Evolutionary conservation across 768 basidiomycete species (phyloP), one percentile per base, ranked within the genome.

Genomic region (Suillus alpinus): DNA sequence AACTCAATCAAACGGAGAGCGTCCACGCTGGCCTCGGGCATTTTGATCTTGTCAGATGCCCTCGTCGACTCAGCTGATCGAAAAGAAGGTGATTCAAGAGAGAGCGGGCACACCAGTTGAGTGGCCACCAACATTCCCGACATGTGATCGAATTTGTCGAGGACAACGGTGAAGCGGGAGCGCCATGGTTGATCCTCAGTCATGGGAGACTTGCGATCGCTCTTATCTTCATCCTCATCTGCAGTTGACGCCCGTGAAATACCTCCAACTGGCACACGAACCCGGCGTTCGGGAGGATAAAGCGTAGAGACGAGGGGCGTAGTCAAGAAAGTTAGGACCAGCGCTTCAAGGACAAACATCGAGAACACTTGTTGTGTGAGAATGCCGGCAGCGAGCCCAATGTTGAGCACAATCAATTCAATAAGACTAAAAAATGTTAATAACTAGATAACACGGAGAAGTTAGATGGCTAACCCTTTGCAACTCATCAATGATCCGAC

Each of bases 401-500:
- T 93, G 65, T 98, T 99, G 63, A 98, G 87, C 12, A 98, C 96
- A 68, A 98, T 97, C 50, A 98, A 78, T 68, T 97, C 95, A 10
- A 98, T 92, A 4, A 97, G 81, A 47, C 91, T 92, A 16, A 4
- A 34, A 20, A 36, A 20, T 67, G 62, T 57, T 31, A 60, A 2
- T 2, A 20, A 9, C 10, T 16, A 60, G 53, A 37, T 39, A 62
- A 16, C 37, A 0, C 36, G 0, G 31, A 50, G 58, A 9, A 82
- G 32, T 36, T 32, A 10, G 44, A 41, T 51, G 61, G 89, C 80
- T 41, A 60, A 90, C 91, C 94, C 95, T 81, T 99, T 95, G 71
- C 95, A 96, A 71, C 86, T 90, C 95, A 99, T 98, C 43, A 98
- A 76, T 23, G 91, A 88, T 0, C 97, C 97, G 59, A 98, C 91